Conservation (phyloP, 805 yeast species). For the Candida chauliodis region DNA sequence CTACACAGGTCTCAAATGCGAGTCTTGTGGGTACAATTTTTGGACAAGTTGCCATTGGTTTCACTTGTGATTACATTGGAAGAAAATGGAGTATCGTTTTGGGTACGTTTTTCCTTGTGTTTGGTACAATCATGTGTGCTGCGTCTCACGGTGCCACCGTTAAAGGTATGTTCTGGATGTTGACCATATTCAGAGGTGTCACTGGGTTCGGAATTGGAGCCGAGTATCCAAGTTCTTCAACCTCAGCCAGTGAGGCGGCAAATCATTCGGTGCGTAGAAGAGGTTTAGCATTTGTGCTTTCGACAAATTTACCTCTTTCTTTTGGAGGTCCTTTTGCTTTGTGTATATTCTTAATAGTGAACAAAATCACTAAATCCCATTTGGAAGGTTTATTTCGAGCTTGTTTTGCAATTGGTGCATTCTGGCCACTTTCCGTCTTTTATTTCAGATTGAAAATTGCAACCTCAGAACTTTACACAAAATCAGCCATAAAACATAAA, state of each 20-base stretch:
- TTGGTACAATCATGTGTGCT: slow-evolving; percentile 65
- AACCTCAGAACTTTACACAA: slow-evolving; percentile 59
- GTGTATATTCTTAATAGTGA: slow-evolving; percentile 63
- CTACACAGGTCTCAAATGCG: slow-evolving; percentile 67
- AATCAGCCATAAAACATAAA: slow-evolving; percentile 54
- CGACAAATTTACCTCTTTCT: slow-evolving; percentile 69
- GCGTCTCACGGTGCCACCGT: slow-evolving; percentile 60
- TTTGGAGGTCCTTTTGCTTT: slow-evolving; percentile 80
- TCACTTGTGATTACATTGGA: slow-evolving; percentile 62
- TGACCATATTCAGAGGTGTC: slow-evolving; percentile 68
- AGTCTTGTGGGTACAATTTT: slow-evolving; percentile 66
- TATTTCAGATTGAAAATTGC: slow-evolving; percentile 70
- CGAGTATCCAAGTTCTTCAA: slow-evolving; percentile 68
- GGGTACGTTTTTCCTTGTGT: slow-evolving; percentile 57
- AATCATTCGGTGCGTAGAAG: slow-evolving; percentile 61
- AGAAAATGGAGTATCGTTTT: slow-evolving; percentile 68
- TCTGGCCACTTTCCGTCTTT: slow-evolving; percentile 71
- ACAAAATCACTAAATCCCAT: slow-evolving; percentile 49
- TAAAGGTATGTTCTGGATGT: slow-evolving; percentile 75
- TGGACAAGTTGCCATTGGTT: slow-evolving; percentile 66
- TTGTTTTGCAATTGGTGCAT: slow-evolving; percentile 59
- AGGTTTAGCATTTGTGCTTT: slow-evolving; percentile 63
- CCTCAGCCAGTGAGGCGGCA: slow-evolving; percentile 70
- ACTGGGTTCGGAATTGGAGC: slow-evolving; percentile 81
- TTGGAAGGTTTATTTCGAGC: slow-evolving; percentile 63